Conservation (phyloP, 176 grass and related monocot species). For the Ananas comosus region DNA sequence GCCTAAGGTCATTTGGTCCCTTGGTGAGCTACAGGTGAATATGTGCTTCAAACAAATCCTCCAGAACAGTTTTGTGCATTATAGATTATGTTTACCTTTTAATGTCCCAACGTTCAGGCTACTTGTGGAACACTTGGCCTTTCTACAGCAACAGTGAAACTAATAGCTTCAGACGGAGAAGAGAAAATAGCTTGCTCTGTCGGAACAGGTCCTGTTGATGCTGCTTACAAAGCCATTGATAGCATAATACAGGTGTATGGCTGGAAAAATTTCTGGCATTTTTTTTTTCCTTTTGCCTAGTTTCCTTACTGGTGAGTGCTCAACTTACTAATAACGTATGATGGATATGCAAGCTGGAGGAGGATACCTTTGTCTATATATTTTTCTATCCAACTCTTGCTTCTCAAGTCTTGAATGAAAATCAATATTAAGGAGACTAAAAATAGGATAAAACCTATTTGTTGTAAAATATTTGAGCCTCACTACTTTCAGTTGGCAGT, state of each 20-base stretch:
- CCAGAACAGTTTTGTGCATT: background rate
- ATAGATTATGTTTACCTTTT: background rate
- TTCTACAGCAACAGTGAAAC: conserved; percentile 87
- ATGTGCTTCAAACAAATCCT: background rate
- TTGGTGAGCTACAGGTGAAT: conserved; percentile 73
- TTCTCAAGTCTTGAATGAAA: background rate
- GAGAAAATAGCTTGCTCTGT: conserved; percentile 72
- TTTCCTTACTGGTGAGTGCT: background rate
- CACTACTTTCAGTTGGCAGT: too few species aligned
- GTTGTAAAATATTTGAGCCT: too few species aligned
- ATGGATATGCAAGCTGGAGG: too few species aligned
- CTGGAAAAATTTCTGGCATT: background rate
- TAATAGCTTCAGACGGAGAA: conserved; percentile 56
- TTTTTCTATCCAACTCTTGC: too few species aligned
- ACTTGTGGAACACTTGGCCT: conserved; percentile 92
- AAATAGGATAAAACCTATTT: background rate
- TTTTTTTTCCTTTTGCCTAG: background rate
- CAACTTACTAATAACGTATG: background rate
- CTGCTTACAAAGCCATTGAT: conserved; percentile 95
- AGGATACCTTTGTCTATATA: too few species aligned
- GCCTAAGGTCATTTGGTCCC: conserved; percentile 84
- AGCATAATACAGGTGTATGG: conserved; percentile 74
- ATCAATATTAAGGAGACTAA: background rate
- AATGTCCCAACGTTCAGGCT: conserved; percentile 27
- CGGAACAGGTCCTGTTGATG: conserved; percentile 89